Evolutionary conservation across 2,329 filamentous ascomycete species (phyloP), one percentile per base, ranked within the genome.

Genomic region (Diaporthe destruens): DNA sequence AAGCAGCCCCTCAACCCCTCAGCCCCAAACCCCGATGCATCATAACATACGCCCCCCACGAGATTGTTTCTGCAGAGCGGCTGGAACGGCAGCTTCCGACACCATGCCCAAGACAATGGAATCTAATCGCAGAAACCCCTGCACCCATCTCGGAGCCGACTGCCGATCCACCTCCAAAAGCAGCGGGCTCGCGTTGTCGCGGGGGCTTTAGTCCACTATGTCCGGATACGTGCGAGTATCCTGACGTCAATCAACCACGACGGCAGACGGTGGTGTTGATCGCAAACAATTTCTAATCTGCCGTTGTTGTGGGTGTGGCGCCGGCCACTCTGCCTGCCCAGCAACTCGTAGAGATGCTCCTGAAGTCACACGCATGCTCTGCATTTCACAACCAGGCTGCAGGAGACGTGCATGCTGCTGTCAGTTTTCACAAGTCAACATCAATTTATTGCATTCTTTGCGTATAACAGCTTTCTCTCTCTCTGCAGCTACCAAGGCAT

Each of bases 211-310:
- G n/a, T n/a, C n/a, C n/a, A 65, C 11, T 39, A 11, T 11, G 44
- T 65, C 61, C 61, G 61, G 44, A 51, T 65, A 34, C 6, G 32
- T 23, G 20, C 29, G 23, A 65, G 29, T 29, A 65, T 39, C 42
- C 67, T 57, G 54, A 69, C 54, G 67, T 69, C 42, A 65, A 65
- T 36, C 36, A 39, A 39, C 9, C 61, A 69, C 18, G 51, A 47
- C 20, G 8, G 36, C n/a, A 29, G 8, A 9, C 12, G 36, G 36
- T 39, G 12, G 39, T 16, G 18, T 25, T 9, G 32, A 25, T 44
- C 53, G 49, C n/a, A 20, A 49, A 25, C 49, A 59, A 59, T 69
- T 59, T 59, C 67, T 69, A 59, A 59, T 59, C 54, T 59, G 67
- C 51, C 67, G 54, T 29, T 69, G 18, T 39, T 69, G 18, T 39